phyloP scores from a whole-genome alignment of 805 yeast genomes.

The Ogataea chonburiensis region DNA sequence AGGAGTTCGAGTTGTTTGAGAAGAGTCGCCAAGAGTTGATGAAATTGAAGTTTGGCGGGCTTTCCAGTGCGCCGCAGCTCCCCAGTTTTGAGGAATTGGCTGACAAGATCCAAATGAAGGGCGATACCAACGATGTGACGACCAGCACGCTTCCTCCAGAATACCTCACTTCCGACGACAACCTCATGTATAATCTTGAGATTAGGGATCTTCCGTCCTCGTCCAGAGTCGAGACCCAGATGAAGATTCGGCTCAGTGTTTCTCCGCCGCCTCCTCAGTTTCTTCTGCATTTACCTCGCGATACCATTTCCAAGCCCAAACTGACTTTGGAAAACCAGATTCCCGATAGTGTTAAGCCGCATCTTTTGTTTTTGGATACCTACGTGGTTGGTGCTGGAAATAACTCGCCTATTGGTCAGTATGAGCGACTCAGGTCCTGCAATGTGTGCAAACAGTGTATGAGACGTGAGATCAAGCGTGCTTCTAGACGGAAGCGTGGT shows the following conservation, averaged over 20 bases:
- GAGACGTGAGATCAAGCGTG: constrained; percentile 90
- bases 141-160: constrained; percentile 30
- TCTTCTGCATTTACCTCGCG: constrained; percentile 78
- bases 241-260: constrained; percentile 66
- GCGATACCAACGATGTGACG: constrained; percentile 27
- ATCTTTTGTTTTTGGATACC: constrained; percentile 69
- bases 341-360: constrained; percentile 48
- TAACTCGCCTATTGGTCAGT: constrained; percentile 3
- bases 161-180: constrained; percentile 25
- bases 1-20: constrained; percentile 38
- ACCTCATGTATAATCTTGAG: constrained; percentile 43
- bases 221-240: constrained; percentile 95
- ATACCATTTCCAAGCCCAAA: constrained; percentile 84
- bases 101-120: constrained; percentile 11
- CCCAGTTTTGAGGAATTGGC: constrained; percentile 11
- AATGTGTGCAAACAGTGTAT: constrained; percentile 86
- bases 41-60: constrained; percentile 52
- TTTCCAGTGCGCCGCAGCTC: constrained; percentile 5
- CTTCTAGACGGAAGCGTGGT: constrained; percentile 86
- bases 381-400: constrained; percentile 52
- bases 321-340: constrained; percentile 57
- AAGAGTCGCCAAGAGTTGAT: constrained; percentile 48
- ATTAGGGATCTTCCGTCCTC: constrained; percentile 69
- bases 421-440: constrained; percentile 42
- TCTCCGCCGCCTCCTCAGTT: constrained; percentile 77